Conservation (phyloP, 495 filamentous ascomycete species). For the Tricharina praecox region DNA sequence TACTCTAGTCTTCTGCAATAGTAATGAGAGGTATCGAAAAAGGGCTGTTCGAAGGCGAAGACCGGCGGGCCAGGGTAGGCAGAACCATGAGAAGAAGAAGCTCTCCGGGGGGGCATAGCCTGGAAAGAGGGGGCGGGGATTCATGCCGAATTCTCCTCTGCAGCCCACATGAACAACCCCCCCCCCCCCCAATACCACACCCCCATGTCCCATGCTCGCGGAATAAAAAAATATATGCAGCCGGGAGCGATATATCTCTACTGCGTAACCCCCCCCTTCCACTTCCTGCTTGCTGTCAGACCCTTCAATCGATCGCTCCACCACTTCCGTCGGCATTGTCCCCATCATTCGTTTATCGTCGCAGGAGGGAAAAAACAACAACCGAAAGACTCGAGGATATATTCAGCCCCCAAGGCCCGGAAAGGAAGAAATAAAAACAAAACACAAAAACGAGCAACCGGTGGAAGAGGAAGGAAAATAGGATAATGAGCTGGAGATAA, state of each 20-base stretch:
- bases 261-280: background rate
- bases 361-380: too few relatives aligned
- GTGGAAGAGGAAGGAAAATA: background rate
- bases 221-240: too few relatives aligned
- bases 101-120: background rate
- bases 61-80: too few relatives aligned
- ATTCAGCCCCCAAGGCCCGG: background rate
- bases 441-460: background rate
- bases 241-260: background rate
- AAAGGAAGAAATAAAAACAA: background rate
- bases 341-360: background rate
- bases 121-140: background rate
- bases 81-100: background rate
- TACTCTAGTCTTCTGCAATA: too few relatives aligned
- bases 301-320: background rate
- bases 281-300: background rate
- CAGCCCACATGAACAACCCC: too few relatives aligned
- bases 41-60: too few relatives aligned
- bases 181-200: too few relatives aligned
- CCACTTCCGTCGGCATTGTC: background rate
- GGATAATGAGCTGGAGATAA: conserved; percentile 3
- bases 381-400: background rate
- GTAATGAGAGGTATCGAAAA: too few relatives aligned
- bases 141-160: too few relatives aligned
- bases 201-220: too few relatives aligned